Base-by-base conservation (phyloP, 148 eudicot genomes). In the Chenopodium album region DNA sequence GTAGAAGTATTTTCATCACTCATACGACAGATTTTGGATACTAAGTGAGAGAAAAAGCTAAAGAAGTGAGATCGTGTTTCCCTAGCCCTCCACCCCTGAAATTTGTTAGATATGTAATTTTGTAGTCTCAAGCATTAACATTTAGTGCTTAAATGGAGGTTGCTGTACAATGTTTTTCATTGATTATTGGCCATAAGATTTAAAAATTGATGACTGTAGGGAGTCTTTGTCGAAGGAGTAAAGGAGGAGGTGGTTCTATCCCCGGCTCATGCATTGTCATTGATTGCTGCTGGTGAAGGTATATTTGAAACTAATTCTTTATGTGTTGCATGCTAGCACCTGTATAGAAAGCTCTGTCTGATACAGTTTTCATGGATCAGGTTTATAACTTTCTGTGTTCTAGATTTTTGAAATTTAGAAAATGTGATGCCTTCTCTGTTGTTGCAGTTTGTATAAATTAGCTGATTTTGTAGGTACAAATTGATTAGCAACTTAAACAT, bases 281-380 rank as follows among this genome's bases (percentile, higher is more conserved):
- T 96, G 59, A 96, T 96, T 88, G 99, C 99, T 69, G 94, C 99
- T 50, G 99, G 99, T 85, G 99, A 96, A 96, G 99, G 99, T 96
- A 86, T 28, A 68, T 64, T 64, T 76, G 76, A 71, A 68, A 46
- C 47, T 79, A 59, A 20, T 59, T 67, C 13, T 34, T 2, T 52
- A 52, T 50, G 28, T 31, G 54, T 46, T 69, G 6, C 44, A 37
- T 37, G 44, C 44, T 37, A 4, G 16, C 2, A 28, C 62, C 22
- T 12, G 23, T 69, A 9, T 70, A 9, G 37, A 75, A 73, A 11
- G 77, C 77, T 2, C 23, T 68, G 59, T 3, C 23, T 68, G 44
- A 20, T 69, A 11, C 48, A 41, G 69, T 70, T 28, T 29, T 52
- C 56, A 8, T 46, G 54, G 9, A 70, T 2, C 54, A 46, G 29